Conservation (phyloP, 2,329 filamentous ascomycete species). For the Colletotrichum tropicicola region DNA sequence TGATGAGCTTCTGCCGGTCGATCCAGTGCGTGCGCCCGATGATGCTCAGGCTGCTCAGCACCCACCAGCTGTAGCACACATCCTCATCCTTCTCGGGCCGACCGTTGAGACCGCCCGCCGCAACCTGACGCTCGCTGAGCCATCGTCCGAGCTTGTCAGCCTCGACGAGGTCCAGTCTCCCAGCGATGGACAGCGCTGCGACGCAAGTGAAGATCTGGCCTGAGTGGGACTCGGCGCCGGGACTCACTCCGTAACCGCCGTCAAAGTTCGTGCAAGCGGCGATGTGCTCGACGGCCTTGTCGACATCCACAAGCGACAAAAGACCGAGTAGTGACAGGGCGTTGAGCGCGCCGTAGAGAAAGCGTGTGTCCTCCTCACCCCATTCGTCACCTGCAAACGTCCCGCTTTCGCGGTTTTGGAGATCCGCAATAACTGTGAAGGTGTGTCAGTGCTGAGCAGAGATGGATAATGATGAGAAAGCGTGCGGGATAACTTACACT, state of each 20-base stretch:
- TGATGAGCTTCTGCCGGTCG: constrained; percentile 78
- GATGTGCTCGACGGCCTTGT: constrained; percentile 82
- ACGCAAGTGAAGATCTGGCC: constrained; percentile 97
- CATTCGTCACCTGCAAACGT: constrained; percentile 95
- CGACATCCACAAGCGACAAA: constrained; percentile 77
- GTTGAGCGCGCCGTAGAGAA: constrained; percentile 90
- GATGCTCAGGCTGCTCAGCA: constrained; percentile 90
- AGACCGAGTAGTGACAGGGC: constrained; percentile 85
- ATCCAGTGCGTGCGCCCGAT: constrained; percentile 93
- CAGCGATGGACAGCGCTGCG: constrained; percentile 84
- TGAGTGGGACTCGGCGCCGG: constrained; percentile 92
- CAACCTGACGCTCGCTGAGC: constrained; percentile 92
- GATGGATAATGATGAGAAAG: not conserved
- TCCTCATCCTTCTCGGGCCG: constrained; percentile 95
- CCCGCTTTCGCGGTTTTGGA: constrained; percentile 84
- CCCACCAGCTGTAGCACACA: constrained; percentile 99
- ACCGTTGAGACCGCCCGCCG: constrained; percentile 90
- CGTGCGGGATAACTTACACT: constrained; percentile 79
- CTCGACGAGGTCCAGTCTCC: constrained; percentile 82
- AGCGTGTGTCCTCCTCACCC: constrained; percentile 95
- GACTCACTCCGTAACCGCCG: constrained; percentile 89
- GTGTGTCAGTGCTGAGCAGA: constrained; percentile 29
- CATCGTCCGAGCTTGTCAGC: constrained; percentile 84
- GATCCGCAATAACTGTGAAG: constrained; percentile 73
- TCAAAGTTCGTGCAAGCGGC: constrained; percentile 91